Base-by-base conservation (phyloP, 495 filamentous ascomycete species). In the Bathelium albidoporum region DNA sequence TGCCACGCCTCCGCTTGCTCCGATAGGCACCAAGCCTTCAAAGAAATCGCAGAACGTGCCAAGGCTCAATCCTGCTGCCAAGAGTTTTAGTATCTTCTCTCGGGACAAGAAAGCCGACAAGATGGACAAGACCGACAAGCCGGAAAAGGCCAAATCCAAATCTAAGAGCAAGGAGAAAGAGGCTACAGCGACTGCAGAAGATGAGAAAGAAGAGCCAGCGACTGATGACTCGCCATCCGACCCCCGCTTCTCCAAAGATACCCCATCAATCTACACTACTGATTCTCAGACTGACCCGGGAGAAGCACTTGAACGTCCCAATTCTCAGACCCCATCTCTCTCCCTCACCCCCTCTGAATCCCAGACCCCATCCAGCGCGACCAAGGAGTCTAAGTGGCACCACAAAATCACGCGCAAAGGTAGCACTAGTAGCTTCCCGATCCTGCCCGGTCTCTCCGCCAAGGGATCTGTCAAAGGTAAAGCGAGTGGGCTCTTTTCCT, bases 51-150 rank as follows among this genome's bases (percentile, higher is more conserved):
- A 44, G 24, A 59, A 24, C 1, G 16, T 66, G 16, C 44, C 59
- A 0, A 68, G 66, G 43, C 69, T 77, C 16, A 77, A 77, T 62
- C 75, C 75, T 3, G 67, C 72, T 20, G 75, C 75, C 3, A 73
- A 71, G 22, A 65, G 71, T 45, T 77, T 77, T 63, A 73, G 70
- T 59, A 73, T 65, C 59, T 69, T 74, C 49, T 75, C 75, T 62
- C 36, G 58, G 2, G 67, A 64, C 59, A 68, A 65, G 59, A 68
- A 65, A 53, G 66, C 39, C 29, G 61, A 65, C 63, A 73, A 65
- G 66, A 67, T 62, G 41, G 67, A 72, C 63, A 69, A 65, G 64
- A 60, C 63, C 34, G 72, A 72, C 32, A 52, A 24, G 16, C 39
- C 22, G 45, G 34, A 36, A 12, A 44, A 52, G 26, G 24, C 55